Percentiles rank a stretch among this genome's conserved stretches.
These are phyloP conservation scores for Tritrichomonas musculus DNA, from an alignment of 208 protist species.

Conservation along the genomic window DNA sequence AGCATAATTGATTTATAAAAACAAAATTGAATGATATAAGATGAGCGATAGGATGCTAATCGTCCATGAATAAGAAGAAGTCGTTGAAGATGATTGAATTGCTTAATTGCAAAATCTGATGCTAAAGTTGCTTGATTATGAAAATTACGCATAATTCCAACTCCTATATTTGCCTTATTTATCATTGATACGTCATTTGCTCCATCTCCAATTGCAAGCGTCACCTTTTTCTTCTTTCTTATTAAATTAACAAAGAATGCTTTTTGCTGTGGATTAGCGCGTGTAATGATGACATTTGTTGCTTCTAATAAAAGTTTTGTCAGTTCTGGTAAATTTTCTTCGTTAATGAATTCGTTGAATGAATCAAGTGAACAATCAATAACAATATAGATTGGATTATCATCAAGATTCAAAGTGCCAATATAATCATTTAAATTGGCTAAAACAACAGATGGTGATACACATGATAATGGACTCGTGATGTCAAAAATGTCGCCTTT, in stretches of 20 bases:
- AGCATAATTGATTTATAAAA: conserved; percentile 39
- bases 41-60: conserved; percentile 31
- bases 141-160: conserved; percentile 91
- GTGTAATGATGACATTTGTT: conserved; percentile 77
- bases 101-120: conserved; percentile 89
- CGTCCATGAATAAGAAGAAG: conserved; percentile 67
- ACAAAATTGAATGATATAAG: conserved; percentile 16
- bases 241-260: conserved; percentile 76
- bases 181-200: conserved; percentile 95
- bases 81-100: conserved; percentile 52
- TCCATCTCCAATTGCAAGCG: conserved; percentile 87
- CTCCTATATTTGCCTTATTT: conserved; percentile 73
- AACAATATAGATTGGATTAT: background rate
- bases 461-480: too few relatives aligned
- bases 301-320: conserved; percentile 50
- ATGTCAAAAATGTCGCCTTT: background rate
- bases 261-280: conserved; percentile 93
- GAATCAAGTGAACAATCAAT: background rate
- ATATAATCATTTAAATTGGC: conserved; percentile 1
- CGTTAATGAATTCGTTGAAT: background rate
- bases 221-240: conserved; percentile 35
- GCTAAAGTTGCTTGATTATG: conserved; percentile 92
- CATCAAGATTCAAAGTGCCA: background rate
- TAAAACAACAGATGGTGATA: too few relatives aligned
- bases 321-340: background rate